These are phyloP conservation scores for Fusarium euwallaceae DNA, from an alignment of 2,329 filamentous ascomycete genomes.

Conservation along the genomic window DNA sequence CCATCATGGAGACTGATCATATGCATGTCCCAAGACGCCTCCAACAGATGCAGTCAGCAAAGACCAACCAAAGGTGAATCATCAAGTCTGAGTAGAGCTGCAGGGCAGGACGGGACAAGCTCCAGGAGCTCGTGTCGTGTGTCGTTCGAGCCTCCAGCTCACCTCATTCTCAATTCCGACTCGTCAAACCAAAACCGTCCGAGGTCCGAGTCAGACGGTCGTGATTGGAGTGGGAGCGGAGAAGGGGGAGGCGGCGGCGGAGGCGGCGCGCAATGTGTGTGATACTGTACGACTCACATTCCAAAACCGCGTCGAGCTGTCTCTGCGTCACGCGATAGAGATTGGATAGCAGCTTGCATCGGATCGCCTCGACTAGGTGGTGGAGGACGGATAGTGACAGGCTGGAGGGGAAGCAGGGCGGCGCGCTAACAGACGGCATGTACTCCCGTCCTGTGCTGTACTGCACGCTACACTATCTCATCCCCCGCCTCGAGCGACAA, in stretches of 20 bases:
- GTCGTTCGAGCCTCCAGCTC: conserved; percentile 18
- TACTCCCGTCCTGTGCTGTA: neutral
- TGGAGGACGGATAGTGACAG: conserved; percentile 5
- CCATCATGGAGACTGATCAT: neutral
- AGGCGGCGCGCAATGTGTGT: conserved; percentile 1
- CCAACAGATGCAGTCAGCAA: neutral
- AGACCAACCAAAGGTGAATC: neutral
- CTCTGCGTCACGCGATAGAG: conserved; percentile 13
- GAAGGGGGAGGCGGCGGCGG: neutral
- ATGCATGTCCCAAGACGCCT: neutral
- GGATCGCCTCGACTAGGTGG: neutral
- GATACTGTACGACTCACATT: conserved; percentile 14
- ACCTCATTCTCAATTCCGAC: neutral
- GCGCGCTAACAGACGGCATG: conserved; percentile 14
- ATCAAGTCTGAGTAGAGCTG: neutral
- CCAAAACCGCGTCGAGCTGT: neutral
- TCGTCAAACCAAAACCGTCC: conserved; percentile 1
- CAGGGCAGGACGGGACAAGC: neutral
- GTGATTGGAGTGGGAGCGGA: conserved; percentile 10
- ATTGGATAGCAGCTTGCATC: conserved; percentile 6
- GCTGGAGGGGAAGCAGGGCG: neutral
- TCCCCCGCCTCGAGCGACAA: neutral
- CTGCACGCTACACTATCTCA: neutral
- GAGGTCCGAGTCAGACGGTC: conserved; percentile 22
- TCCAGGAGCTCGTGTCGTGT: neutral